Base-by-base conservation (phyloP, 1,284 basidiomycete genomes). In the Ustilago trichophora region DNA sequence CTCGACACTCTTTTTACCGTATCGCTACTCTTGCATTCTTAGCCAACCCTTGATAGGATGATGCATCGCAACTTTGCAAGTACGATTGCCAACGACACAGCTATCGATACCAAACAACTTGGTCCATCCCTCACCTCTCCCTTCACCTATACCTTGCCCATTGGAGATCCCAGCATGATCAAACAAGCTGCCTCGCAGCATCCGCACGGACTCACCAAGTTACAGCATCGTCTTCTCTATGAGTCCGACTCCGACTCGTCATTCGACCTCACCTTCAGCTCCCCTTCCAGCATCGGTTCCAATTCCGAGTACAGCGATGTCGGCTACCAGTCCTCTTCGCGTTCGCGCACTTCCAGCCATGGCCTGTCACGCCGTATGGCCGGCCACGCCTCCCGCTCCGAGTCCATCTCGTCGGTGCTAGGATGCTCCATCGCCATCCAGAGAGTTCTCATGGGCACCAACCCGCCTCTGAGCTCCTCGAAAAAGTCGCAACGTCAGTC, bases 191-290 rank as follows among this genome's bases (percentile, higher is more conserved):
- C 56, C 12, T 47, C 52, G 44, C 63, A 51, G 41, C 63, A 54
- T 33, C 54, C 63, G 3, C 59, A 52, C 5, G 54, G 50, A 16
- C 58, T 68, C 46, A 62, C 54, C 46, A 62, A 58, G 31, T 32
- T 68, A 10, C 65, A 68, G 32, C 58, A 68, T 27, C 65, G 65
- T n/a, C 58, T 67, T n/a, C 58, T 68, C 48, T 68, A 68, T 47
- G 65, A 68, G 18, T 56, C 65, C 8, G 65, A 68, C 15, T 62
- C 65, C n/a, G 65, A 66, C 31, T 55, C 48, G 0, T 66, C 63
- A 13, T 52, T 52, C 35, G 63, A 68, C 19, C 31, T 54, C 21
- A 31, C 53, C 24, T 68, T 68, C 47, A 57, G 54, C 49, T 60
- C 64, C n/a, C 53, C 52, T 5, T 67, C 64, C 35, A 62, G 58